Percentiles rank a stretch among this genome's conserved stretches.
phyloP scores from a whole-genome alignment of 1,139 yeast species.

The Pichia sp. region DNA sequence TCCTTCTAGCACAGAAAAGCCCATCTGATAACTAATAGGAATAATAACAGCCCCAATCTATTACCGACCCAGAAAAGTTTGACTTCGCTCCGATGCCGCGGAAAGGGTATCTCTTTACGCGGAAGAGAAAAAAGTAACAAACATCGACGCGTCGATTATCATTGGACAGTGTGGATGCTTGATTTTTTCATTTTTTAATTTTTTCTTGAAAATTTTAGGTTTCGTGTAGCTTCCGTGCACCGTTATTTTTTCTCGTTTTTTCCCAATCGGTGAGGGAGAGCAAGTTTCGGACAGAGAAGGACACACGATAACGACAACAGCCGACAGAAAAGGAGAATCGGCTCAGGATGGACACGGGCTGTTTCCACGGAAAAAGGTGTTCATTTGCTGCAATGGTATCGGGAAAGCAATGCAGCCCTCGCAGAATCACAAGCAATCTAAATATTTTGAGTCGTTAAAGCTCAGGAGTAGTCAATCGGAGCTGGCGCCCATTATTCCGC shows the following conservation, averaged over 20 bases:
- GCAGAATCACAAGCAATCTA: constrained; percentile 10
- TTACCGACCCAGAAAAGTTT: background rate
- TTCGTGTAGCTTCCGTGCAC: too few relatives aligned
- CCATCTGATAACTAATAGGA: background rate
- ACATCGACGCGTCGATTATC: background rate
- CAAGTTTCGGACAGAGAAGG: background rate
- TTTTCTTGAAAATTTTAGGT: too few relatives aligned
- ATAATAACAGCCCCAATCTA: background rate
- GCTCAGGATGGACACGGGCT: background rate
- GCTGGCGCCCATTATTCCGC: background rate
- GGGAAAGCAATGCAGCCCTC: background rate
- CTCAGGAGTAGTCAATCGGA: background rate
- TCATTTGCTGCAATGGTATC: background rate
- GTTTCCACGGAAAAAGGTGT: background rate
- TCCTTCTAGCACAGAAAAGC: background rate
- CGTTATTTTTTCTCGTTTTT: background rate
- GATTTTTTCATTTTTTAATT: too few relatives aligned
- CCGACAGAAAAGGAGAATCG: background rate
- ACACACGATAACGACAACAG: background rate
- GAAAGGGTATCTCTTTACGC: background rate
- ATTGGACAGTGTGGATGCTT: too few relatives aligned
- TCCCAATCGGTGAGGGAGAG: background rate
- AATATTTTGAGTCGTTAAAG: constrained; percentile 11
- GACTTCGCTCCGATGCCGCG: background rate
- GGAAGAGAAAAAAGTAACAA: background rate